Evolutionary conservation across 1,139 yeast species (phyloP).

Genomic region (Yamadazyma trypodendri): DNA sequence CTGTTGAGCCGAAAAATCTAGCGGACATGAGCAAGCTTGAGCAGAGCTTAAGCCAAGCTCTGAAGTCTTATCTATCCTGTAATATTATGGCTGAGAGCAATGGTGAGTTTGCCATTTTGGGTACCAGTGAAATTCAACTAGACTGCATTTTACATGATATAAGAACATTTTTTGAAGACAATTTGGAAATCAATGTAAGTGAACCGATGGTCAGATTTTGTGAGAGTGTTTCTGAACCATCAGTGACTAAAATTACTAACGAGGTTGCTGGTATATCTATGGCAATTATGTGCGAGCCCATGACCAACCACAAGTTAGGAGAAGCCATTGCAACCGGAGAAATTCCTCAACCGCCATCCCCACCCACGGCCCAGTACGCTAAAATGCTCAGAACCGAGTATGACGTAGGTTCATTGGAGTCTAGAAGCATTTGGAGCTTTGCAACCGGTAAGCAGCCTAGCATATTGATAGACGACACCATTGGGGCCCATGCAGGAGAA

Average conservation of each 20-base stretch:
- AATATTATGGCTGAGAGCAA: constrained; percentile 77
- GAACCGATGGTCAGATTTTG: constrained; percentile 80
- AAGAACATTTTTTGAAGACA: constrained; percentile 54
- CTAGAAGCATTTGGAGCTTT: constrained; percentile 80
- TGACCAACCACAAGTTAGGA: constrained; percentile 49
- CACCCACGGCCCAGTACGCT: constrained; percentile 34
- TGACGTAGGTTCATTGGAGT: constrained; percentile 81
- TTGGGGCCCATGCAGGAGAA: constrained; percentile 61
- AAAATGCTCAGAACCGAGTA: constrained; percentile 56
- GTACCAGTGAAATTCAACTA: constrained; percentile 85
- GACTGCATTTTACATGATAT: constrained; percentile 84
- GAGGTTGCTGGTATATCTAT: constrained; percentile 52
- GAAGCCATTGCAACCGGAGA: constrained; percentile 57
- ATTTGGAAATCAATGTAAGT: constrained; percentile 75
- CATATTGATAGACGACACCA: constrained; percentile 71
- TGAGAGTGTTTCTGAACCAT: constrained; percentile 70
- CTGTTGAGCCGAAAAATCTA: constrained; percentile 80
- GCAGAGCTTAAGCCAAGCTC: constrained; percentile 63
- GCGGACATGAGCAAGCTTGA: constrained; percentile 73
- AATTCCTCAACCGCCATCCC: constrained; percentile 23
- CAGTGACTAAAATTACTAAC: constrained; percentile 60
- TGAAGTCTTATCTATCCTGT: constrained; percentile 64
- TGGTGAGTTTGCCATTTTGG: constrained; percentile 80
- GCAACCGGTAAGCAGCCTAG: constrained; percentile 52
- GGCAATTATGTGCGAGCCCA: constrained; percentile 78